Evolutionary conservation across 345 rosid genomes (phyloP), one percentile per base, ranked within the genome.

Genomic region (Salix purpurea): DNA sequence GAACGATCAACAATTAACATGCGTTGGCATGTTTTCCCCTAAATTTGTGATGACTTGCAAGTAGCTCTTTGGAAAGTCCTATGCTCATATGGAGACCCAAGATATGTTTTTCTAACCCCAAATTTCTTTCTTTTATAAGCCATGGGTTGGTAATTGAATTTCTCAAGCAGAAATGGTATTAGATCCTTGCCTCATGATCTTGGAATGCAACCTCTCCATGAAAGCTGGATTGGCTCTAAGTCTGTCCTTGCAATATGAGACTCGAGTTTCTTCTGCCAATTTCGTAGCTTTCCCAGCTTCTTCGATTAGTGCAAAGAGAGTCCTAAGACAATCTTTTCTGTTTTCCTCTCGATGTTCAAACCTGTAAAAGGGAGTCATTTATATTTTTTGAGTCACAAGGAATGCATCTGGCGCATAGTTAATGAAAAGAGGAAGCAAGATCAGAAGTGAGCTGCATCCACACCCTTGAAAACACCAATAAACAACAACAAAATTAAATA

Each of bases 271-370:
- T 58, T 91, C 96, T 1, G 85, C 99, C 48, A 92, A 78, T 83
- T 91, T 89, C 77, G 83, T 85, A 5, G 97, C 99, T 83, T 91
- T 96, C 11, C 88, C 91, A 12, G 98, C 91, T 87, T 93, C 98
- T 84, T 93, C 99, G 14, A 93, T 83, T 54, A 96, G 85, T 5
- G 92, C 83, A 69, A 86, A 88, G 36, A 96, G 89, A 37, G 94
- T 93, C 84, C 96, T 83, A 34, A 93, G 88, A 84, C 97, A 96
- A 81, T 93, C 99, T 83, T 93, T 96, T 76, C 98, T 85, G 87
- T 96, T 96, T 85, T 96, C 99, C 78, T 96, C 98, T 44, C 98
- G 83, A 64, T 96, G 92, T 84, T 96, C 99, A 84, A 89, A 96
- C 89, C 96, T 93, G 89, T 56, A 68, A 87, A 79, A 64, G 30